A percentile compares a stretch with the other conserved stretches of the same genome.
Conservation (phyloP, 768 basidiomycete species). For the Strobilomyces echinocephalus region DNA sequence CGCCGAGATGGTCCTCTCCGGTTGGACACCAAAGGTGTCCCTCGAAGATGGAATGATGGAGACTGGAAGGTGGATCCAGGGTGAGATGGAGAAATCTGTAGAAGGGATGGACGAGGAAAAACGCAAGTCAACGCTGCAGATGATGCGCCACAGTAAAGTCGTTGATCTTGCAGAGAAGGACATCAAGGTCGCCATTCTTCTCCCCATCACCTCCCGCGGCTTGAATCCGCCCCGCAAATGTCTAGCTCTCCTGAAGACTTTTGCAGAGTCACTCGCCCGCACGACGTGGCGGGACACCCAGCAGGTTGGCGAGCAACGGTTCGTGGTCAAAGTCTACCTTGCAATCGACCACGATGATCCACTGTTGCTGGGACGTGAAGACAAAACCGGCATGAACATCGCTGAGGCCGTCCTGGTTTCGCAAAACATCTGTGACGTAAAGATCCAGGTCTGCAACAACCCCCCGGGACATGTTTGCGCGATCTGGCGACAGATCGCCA, state of each 20-base stretch:
- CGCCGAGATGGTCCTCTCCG: slow-evolving; percentile 24
- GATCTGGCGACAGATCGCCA: slow-evolving; percentile 51
- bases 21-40: slow-evolving; percentile 40
- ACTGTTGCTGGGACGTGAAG: slow-evolving; percentile 29
- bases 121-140: slow-evolving; percentile 16
- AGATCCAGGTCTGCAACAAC: slow-evolving; percentile 34
- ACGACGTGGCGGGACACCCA: slow-evolving; percentile 46
- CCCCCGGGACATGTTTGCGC: slow-evolving; percentile 47
- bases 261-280: slow-evolving; percentile 39
- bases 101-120: slow-evolving; percentile 1
- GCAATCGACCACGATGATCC: slow-evolving; percentile 49
- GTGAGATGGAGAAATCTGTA: slow-evolving; percentile 31
- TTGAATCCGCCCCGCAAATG: slow-evolving; percentile 33
- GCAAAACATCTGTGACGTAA: slow-evolving; percentile 36
- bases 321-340: slow-evolving; percentile 43
- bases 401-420: slow-evolving; percentile 36
- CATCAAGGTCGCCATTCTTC: slow-evolving; percentile 46
- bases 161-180: slow-evolving; percentile 33
- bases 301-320: slow-evolving; percentile 28
- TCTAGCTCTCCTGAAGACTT: slow-evolving; percentile 37
- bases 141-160: slow-evolving; percentile 34
- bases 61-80: slow-evolving; percentile 47
- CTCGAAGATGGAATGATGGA: slow-evolving; percentile 44
- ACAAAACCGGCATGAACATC: slow-evolving; percentile 20
- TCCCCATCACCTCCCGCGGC: slow-evolving; percentile 55